These are phyloP conservation scores for Xylaria sp. DNA, from an alignment of 2,329 filamentous ascomycete genomes.

Conservation along the genomic window DNA sequence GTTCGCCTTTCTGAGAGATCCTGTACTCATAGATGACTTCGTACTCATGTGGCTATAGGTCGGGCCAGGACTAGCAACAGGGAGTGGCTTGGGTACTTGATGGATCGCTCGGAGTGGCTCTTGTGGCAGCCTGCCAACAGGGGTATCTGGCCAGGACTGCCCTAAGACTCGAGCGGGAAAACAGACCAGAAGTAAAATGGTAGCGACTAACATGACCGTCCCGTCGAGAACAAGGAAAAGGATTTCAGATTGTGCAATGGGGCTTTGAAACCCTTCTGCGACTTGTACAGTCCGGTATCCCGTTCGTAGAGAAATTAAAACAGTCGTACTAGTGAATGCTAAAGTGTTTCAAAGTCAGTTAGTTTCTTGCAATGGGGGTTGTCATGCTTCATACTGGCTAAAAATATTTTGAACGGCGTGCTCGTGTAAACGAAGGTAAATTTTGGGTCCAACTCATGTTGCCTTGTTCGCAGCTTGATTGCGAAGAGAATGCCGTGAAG, in stretches of 20 bases:
- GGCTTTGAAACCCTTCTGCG: conserved; percentile 43
- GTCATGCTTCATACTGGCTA: conserved; percentile 55
- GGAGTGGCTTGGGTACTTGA: conserved; percentile 38
- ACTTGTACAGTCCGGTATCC: conserved; percentile 46
- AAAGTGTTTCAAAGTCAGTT: conserved; percentile 10
- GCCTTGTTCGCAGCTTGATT: conserved; percentile 53
- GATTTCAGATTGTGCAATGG: conserved; percentile 43
- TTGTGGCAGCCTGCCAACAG: conserved; percentile 31
- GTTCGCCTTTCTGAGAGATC: conserved; percentile 33
- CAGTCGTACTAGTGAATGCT: conserved; percentile 42
- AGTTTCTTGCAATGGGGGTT: not conserved
- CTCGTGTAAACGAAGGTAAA: conserved; percentile 57
- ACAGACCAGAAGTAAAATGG: conserved; percentile 39
- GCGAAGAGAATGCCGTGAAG: conserved; percentile 56
- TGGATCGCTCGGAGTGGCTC: conserved; percentile 38
- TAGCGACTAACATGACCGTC: conserved; percentile 42
- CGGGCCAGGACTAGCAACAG: conserved; percentile 35
- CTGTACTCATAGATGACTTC: conserved; percentile 30
- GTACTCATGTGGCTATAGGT: conserved; percentile 38
- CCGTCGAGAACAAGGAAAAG: conserved; percentile 48
- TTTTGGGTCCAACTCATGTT: conserved; percentile 54
- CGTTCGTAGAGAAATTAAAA: conserved; percentile 45
- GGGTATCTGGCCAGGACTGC: conserved; percentile 36
- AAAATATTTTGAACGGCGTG: conserved; percentile 56
- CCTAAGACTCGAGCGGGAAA: conserved; percentile 47